These are phyloP conservation scores for Raffaelea ambrosiae DNA, from an alignment of 2,329 filamentous ascomycete species.

Conservation along the genomic window DNA sequence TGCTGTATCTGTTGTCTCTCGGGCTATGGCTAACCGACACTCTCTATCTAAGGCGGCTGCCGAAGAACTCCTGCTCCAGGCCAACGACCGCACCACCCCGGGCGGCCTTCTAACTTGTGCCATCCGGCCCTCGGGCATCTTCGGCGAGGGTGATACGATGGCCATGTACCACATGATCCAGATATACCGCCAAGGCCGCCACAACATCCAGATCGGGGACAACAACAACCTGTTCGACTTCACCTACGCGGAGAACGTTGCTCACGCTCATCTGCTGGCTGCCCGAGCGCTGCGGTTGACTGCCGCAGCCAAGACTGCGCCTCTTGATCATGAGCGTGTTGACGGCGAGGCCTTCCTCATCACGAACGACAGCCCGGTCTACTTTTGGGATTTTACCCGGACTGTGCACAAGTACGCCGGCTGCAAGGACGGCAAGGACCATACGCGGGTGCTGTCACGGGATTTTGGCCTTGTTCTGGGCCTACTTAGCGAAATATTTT, in stretches of 20 bases:
- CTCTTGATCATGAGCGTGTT: conserved; percentile 64
- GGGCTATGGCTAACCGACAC: no score
- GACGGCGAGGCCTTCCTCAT: conserved; percentile 86
- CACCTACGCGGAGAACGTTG: conserved; percentile 55
- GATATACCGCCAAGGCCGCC: conserved; percentile 59
- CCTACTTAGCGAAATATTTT: conserved; percentile 43
- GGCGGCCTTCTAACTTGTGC: conserved; percentile 64
- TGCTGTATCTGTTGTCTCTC: not conserved
- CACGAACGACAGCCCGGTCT: conserved; percentile 80
- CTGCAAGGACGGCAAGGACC: conserved; percentile 38
- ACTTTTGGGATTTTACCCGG: conserved; percentile 84
- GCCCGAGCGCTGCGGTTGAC: conserved; percentile 62
- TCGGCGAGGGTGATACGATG: conserved; percentile 81
- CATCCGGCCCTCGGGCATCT: conserved; percentile 80
- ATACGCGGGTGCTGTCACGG: conserved; percentile 46
- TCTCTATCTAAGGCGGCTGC: conserved; percentile 52
- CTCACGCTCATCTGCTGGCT: conserved; percentile 76
- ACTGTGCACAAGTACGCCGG: conserved; percentile 64
- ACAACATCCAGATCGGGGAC: conserved; percentile 71
- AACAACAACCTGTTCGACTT: conserved; percentile 57
- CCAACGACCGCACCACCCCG: conserved; percentile 42
- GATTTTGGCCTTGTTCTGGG: conserved; percentile 45
- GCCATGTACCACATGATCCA: conserved; percentile 65
- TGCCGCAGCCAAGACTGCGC: conserved; percentile 43
- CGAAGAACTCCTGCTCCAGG: conserved; percentile 69